Percentiles rank a stretch among this genome's conserved stretches.
phyloP scores from a whole-genome alignment of 2,329 filamentous ascomycete species.

The Talaromyces verruculosus region DNA sequence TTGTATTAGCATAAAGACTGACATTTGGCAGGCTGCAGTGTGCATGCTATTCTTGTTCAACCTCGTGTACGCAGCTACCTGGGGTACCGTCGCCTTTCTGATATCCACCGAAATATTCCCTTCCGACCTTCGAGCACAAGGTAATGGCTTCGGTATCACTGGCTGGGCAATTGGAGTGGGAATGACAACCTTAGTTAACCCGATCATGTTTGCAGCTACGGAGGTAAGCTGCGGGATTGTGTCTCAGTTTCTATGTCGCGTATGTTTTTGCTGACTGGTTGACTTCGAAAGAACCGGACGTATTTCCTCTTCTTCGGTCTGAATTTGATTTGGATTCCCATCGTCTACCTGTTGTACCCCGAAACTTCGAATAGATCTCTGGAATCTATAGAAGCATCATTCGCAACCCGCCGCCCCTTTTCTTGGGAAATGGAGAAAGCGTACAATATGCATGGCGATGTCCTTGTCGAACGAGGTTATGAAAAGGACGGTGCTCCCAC shows the following conservation, averaged over 20 bases:
- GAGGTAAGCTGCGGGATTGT: constrained; percentile 24
- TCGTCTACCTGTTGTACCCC: constrained; percentile 55
- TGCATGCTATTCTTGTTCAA: constrained; percentile 52
- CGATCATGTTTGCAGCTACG: constrained; percentile 53
- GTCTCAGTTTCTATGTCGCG: neutral
- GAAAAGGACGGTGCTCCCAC: neutral
- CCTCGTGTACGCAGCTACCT: constrained; percentile 50
- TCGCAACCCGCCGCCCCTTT: constrained; percentile 50
- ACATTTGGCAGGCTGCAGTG: constrained; percentile 27
- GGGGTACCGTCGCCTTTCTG: constrained; percentile 54
- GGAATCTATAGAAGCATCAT: constrained; percentile 54
- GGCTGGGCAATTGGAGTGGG: constrained; percentile 61
- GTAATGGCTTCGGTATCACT: constrained; percentile 59
- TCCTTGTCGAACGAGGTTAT: constrained; percentile 26
- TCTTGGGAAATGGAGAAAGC: constrained; percentile 48
- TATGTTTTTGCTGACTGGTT: neutral
- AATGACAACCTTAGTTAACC: constrained; percentile 54
- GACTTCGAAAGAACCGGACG: constrained; percentile 39
- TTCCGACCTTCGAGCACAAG: constrained; percentile 58
- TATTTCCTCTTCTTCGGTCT: constrained; percentile 55
- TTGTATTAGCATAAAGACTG: neutral
- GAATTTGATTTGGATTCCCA: constrained; percentile 53
- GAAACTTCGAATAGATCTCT: constrained; percentile 55
- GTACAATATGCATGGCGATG: constrained; percentile 37
- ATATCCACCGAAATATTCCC: constrained; percentile 59